Percentiles rank a stretch among this genome's conserved stretches.
Conservation (phyloP, 2,329 filamentous ascomycete species). For the Chrysoporthe puriensis region DNA sequence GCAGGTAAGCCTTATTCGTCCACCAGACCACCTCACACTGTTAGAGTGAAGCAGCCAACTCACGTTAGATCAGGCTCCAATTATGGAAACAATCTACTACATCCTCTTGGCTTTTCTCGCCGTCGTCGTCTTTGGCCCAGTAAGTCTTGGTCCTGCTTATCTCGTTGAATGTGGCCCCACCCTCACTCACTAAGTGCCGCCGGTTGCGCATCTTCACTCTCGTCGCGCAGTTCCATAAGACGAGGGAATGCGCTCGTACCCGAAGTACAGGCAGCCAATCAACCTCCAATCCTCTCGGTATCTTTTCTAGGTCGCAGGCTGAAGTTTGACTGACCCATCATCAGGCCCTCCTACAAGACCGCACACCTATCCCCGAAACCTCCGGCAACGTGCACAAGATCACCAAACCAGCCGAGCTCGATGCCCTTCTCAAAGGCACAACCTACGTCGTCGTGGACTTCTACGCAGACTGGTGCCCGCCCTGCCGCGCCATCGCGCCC, state of each 20-base stretch:
- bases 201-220: neutral
- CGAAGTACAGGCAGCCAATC: neutral
- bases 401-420: slow-evolving; percentile 38
- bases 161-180: slow-evolving; percentile 14
- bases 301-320: too few species aligned
- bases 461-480: slow-evolving; percentile 55
- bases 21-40: neutral
- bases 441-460: slow-evolving; percentile 53
- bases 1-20: neutral
- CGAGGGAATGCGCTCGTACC: neutral
- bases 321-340: slow-evolving; percentile 2
- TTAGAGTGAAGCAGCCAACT: neutral
- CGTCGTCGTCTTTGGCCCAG: slow-evolving; percentile 26
- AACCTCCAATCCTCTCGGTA: too few species aligned
- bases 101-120: slow-evolving; percentile 18
- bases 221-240: neutral
- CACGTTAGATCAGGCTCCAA: neutral
- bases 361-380: slow-evolving; percentile 44
- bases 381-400: slow-evolving; percentile 44
- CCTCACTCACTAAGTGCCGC: neutral
- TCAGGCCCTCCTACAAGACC: slow-evolving; percentile 33
- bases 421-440: slow-evolving; percentile 42
- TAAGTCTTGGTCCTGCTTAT: slow-evolving; percentile 11
- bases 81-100: slow-evolving; percentile 24
- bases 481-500: slow-evolving; percentile 53